Percentiles rank a stretch among this genome's conserved stretches.
Evolutionary conservation across 1,139 yeast species (phyloP).

Genomic region (Yamadazyma kanchanaburiensis): DNA sequence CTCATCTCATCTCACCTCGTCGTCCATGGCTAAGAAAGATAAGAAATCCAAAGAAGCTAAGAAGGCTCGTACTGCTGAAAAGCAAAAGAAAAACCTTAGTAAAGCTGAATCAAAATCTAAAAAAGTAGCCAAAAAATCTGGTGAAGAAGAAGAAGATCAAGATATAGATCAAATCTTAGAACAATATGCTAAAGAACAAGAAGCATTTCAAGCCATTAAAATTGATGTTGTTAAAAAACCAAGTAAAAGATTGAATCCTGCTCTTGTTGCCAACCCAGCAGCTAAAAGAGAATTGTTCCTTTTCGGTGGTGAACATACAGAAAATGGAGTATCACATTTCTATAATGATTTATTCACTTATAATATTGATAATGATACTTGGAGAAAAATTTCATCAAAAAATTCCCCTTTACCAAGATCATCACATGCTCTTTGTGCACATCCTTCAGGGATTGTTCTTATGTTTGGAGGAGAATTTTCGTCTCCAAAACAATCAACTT

Average conservation of each 20-base stretch:
- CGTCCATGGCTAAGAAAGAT: conserved; percentile 74
- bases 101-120: conserved; percentile 75
- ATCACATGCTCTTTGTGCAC: conserved; percentile 91
- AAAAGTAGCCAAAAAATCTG: conserved; percentile 70
- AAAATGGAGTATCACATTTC: conserved; percentile 59
- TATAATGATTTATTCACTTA: conserved; percentile 79
- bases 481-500: conserved; percentile 92
- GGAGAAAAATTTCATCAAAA: conserved; percentile 79
- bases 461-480: conserved; percentile 97
- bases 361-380: conserved; percentile 70
- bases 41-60: conserved; percentile 87
- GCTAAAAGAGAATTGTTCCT: conserved; percentile 74
- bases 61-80: conserved; percentile 84
- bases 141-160: conserved; percentile 80
- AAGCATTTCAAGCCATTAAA: conserved; percentile 67
- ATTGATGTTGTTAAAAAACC: conserved; percentile 61
- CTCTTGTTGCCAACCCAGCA: conserved; percentile 72
- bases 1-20: too few relatives aligned
- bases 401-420: conserved; percentile 92
- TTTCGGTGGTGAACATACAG: conserved; percentile 85
- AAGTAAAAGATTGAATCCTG: conserved; percentile 64
- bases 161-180: conserved; percentile 84
- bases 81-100: conserved; percentile 68
- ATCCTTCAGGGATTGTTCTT: conserved; percentile 82
- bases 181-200: conserved; percentile 77